Evolutionary conservation across 2,329 filamentous ascomycete genomes (phyloP).

Genomic region (Pseudogymnoascus sp.): DNA sequence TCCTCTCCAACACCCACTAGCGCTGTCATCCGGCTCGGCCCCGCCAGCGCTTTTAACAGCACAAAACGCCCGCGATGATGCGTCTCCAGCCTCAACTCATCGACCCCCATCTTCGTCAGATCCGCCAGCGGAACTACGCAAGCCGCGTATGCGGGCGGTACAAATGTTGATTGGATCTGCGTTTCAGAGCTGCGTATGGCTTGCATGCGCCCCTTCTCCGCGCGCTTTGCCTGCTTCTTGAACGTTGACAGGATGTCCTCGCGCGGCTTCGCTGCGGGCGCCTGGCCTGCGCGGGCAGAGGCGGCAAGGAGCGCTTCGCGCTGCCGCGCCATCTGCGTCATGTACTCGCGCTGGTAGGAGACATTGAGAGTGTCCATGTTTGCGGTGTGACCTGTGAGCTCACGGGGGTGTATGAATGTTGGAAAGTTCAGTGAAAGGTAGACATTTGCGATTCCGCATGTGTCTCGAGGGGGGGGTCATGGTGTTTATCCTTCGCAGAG

Average conservation of each 20-base stretch:
- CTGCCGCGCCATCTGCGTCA: neutral
- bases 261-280: neutral
- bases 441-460: neutral
- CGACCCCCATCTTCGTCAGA: slow-evolving; percentile 19
- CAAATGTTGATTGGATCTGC: slow-evolving; percentile 4
- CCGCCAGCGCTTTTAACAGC: slow-evolving; percentile 17
- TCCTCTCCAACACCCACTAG: slow-evolving; percentile 25
- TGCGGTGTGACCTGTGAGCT: neutral
- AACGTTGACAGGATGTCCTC: neutral
- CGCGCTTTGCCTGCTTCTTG: neutral
- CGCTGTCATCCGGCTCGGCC: slow-evolving; percentile 24
- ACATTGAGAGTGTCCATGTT: slow-evolving; percentile 1
- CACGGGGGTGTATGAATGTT: neutral
- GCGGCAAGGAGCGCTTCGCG: neutral
- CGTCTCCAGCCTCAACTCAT: slow-evolving; percentile 31
- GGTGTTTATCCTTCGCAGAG: neutral
- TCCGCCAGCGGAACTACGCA: slow-evolving; percentile 14
- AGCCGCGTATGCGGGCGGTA: slow-evolving; percentile 14
- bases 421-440: neutral
- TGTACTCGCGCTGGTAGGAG: neutral
- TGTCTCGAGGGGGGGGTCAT: neutral
- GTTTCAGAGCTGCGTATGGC: neutral
- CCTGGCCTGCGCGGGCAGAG: neutral
- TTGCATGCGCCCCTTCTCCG: slow-evolving; percentile 2
- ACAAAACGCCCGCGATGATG: slow-evolving; percentile 35